Evolutionary conservation across 768 basidiomycete genomes (phyloP).

Genomic region (Leucogyrophana mollusca): DNA sequence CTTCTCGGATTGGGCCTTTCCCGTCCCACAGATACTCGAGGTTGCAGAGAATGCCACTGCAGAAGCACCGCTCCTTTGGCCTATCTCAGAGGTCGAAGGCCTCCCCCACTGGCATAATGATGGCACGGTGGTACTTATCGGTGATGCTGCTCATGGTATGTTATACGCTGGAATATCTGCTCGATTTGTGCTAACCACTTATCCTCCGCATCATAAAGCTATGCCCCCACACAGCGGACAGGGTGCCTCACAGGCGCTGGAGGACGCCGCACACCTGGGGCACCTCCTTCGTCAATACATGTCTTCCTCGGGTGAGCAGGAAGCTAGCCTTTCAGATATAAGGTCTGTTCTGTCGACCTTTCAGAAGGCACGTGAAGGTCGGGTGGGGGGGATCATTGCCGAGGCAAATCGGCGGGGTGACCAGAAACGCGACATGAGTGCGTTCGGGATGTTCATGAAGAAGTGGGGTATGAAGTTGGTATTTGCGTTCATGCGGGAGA

Average conservation of each 20-base stretch:
- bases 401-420: constrained; percentile 25
- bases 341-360: constrained; percentile 17
- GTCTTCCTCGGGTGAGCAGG: too few relatives aligned
- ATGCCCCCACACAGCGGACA: constrained; percentile 32
- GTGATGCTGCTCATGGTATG: constrained; percentile 32
- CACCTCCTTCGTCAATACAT: constrained; percentile 21
- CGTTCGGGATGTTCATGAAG: constrained; percentile 15
- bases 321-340: constrained; percentile 12
- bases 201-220: too few relatives aligned
- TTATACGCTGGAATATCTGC: too few relatives aligned
- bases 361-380: constrained; percentile 19
- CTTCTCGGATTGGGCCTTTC: constrained; percentile 26
- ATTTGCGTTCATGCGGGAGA: constrained; percentile 20
- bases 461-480: constrained; percentile 25
- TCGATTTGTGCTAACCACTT: too few relatives aligned
- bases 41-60: constrained; percentile 13
- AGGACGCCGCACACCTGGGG: constrained; percentile 29
- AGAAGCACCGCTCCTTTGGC: constrained; percentile 22
- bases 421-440: constrained; percentile 18
- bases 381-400: constrained; percentile 25
- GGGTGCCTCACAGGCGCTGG: constrained; percentile 29
- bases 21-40: constrained; percentile 24
- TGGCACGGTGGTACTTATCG: constrained; percentile 23
- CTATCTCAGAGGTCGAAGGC: constrained; percentile 22
- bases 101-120: constrained; percentile 23